Base-by-base conservation (phyloP, 2,329 filamentous ascomycete species). In the Gnomoniopsis sp. region DNA sequence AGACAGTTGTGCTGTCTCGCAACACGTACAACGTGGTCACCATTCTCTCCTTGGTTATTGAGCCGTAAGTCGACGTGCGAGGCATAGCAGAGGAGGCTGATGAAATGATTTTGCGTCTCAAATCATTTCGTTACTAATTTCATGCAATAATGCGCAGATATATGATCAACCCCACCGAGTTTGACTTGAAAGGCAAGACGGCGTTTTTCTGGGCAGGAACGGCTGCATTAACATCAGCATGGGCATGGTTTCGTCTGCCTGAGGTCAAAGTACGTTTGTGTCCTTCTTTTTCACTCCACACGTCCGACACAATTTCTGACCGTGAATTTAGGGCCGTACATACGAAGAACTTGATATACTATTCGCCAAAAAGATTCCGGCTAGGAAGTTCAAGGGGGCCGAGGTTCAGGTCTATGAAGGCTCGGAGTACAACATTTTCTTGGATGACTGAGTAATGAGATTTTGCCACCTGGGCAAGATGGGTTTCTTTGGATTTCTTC, bases 191-290 rank as follows among this genome's bases (percentile, higher is more conserved):
- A 66, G 78, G 76, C 55, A 75, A 67, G 72, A 75, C 62, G 69
- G 79, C 60, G 0, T 78, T 74, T 60, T 74, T 77, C 63, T 78
- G 75, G 75, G 73, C 70, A 1, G 68, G 67, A 2, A 73, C 79
- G n/a, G 76, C 77, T 57, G 70, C 78, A 14, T 57, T 75, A 8
- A 72, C 78, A 22, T 73, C 80, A 3, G 64, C 75, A 0, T 85
- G 82, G 73, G 74, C 78, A 0, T 81, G 72, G 62, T 80, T 80
- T 65, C 77, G 76, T 23, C 68, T 82, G 6, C 80, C 79, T 2
- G 82, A 84, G 67, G 33, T 47, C 36, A 57, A 57, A 21, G 53
- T 55, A 17, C 19, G 53, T 17, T 14, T 26, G 3, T 41, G 7
- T 4, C 3, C 10, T 49, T 6, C 6, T 2, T 2, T 14, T 11